A percentile compares a stretch with the other conserved stretches of the same genome.
Evolutionary conservation across 345 rosid species (phyloP).

Genomic region (Rhizophora apiculata): DNA sequence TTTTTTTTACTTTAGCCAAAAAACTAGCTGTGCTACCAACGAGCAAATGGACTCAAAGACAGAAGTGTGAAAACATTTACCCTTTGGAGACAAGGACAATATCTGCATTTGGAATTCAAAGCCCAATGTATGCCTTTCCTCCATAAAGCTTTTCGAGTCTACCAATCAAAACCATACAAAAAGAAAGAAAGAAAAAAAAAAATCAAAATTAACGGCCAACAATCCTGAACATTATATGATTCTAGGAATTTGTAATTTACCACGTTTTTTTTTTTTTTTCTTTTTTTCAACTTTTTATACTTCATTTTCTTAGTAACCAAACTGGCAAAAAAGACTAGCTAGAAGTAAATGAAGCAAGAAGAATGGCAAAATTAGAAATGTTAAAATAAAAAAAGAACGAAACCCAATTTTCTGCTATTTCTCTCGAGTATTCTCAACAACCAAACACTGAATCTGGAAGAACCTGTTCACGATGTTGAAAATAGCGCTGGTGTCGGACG

Average conservation of each 20-base stretch:
- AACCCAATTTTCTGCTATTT: no score
- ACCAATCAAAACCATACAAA: not conserved
- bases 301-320: no score
- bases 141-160: constrained; percentile 88
- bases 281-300: no score
- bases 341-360: no score
- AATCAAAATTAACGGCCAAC: not conserved
- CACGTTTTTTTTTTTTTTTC: no score
- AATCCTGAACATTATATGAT: no score
- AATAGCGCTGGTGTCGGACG: constrained; percentile 61
- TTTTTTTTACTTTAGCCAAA: not conserved
- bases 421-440: no score
- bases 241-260: no score
- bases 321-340: no score
- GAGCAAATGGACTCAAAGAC: not conserved
- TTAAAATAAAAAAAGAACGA: no score
- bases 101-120: constrained; percentile 87
- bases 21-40: not conserved
- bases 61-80: constrained; percentile 24
- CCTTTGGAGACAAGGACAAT: constrained; percentile 63
- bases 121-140: constrained; percentile 83
- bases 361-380: no score
- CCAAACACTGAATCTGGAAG: not conserved
- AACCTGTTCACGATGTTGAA: constrained; percentile 68
- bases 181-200: not conserved